Conservation (phyloP, 2,329 filamentous ascomycete species). For the Pseudodiploospora longispora region DNA sequence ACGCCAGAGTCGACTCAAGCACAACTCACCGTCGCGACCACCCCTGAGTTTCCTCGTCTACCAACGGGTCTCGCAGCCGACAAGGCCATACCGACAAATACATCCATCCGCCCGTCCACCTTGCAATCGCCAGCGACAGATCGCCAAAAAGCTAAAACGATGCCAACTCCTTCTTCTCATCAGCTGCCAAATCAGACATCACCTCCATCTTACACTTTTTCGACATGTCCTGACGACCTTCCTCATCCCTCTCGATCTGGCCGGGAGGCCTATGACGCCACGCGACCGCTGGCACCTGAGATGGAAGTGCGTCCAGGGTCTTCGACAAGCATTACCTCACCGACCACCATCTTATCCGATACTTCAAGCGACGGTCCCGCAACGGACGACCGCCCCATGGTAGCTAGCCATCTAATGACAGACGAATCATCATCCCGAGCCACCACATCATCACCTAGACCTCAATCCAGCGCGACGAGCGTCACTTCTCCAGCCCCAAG, state of each 20-base stretch:
- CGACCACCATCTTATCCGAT: conserved; percentile 13
- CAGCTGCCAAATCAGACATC: conserved; percentile 29
- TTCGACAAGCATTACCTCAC: conserved; percentile 15
- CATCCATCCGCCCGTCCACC: too few species aligned
- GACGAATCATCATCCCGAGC: conserved; percentile 27
- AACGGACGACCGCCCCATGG: conserved; percentile 15
- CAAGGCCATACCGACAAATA: too few species aligned
- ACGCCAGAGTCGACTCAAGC: too few species aligned
- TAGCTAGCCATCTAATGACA: conserved; percentile 18
- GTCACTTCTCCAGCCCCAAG: conserved; percentile 25
- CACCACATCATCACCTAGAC: conserved; percentile 36
- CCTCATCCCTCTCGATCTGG: conserved; percentile 18
- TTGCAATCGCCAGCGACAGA: too few species aligned
- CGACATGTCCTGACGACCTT: conserved; percentile 36
- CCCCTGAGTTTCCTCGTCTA: too few species aligned
- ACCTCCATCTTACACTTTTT: conserved; percentile 29
- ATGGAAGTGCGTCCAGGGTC: conserved; percentile 14
- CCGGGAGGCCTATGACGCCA: conserved; percentile 17
- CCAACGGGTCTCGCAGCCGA: too few species aligned
- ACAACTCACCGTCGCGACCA: too few species aligned
- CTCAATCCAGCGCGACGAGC: conserved; percentile 26
- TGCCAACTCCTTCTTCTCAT: conserved; percentile 40
- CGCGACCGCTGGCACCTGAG: conserved; percentile 11
- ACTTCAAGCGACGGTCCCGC: conserved; percentile 13
- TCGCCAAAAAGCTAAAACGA: conserved; percentile 15